phyloP scores from a whole-genome alignment of 2,329 filamentous ascomycete genomes.

The Nothophaeocryptopus gaeumannii region DNA sequence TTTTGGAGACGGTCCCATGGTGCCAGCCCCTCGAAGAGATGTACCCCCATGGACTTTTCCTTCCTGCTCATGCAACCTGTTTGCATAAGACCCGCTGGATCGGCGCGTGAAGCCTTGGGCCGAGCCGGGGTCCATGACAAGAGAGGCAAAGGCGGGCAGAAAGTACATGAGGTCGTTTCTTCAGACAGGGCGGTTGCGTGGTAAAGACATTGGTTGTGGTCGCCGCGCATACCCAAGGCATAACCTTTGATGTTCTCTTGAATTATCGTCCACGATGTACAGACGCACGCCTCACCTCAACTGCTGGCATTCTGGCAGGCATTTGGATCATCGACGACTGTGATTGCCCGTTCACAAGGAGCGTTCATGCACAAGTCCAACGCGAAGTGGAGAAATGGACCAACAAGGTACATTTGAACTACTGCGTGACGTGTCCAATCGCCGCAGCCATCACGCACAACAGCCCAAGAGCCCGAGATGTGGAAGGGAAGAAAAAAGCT shows the following conservation, averaged over 20 bases:
- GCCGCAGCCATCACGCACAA: constrained; percentile 10
- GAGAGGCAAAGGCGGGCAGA: not conserved
- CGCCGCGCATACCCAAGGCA: constrained; percentile 18
- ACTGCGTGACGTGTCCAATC: constrained; percentile 20
- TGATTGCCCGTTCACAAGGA: constrained; percentile 19
- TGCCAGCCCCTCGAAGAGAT: constrained; percentile 1
- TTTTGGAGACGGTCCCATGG: no score
- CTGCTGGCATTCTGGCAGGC: not conserved
- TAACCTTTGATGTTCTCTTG: not conserved
- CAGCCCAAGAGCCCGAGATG: constrained; percentile 12
- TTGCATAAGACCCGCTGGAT: constrained; percentile 25
- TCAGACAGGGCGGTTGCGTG: not conserved
- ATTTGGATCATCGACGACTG: no score
- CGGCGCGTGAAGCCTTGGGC: constrained; percentile 26
- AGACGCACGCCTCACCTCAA: not conserved
- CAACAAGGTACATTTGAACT: constrained; percentile 21
- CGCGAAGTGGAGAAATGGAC: constrained; percentile 12
- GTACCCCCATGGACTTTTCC: constrained; percentile 13
- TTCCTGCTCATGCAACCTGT: constrained; percentile 20
- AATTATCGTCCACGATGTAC: not conserved
- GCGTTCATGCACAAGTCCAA: constrained; percentile 22
- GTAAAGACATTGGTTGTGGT: constrained; percentile 12
- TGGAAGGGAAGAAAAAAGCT: constrained; percentile 2
- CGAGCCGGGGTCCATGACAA: constrained; percentile 17
- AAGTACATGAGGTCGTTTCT: constrained; percentile 15